Evolutionary conservation across 148 eudicot genomes (phyloP).

Genomic region (Mesembryanthemum crystallinum): DNA sequence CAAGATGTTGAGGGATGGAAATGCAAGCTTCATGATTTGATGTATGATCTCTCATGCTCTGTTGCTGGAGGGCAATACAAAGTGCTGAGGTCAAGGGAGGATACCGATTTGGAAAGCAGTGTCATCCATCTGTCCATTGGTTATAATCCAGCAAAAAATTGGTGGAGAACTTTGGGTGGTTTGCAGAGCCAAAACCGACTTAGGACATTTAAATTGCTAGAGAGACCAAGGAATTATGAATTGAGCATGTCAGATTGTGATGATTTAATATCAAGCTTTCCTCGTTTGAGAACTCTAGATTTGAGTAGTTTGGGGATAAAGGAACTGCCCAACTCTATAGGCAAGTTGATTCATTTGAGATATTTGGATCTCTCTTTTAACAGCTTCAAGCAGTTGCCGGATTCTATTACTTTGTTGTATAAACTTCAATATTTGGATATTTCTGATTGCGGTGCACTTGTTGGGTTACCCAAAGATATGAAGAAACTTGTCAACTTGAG

Average conservation of each 20-base stretch:
- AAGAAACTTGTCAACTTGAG: background rate
- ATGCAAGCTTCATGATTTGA: constrained; percentile 10
- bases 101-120: background rate
- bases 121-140: background rate
- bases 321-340: background rate
- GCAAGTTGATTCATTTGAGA: constrained; percentile 10
- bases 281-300: background rate
- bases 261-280: background rate
- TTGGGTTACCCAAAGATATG: background rate
- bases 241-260: background rate
- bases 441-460: background rate
- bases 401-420: constrained; percentile 5
- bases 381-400: background rate
- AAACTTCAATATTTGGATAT: background rate
- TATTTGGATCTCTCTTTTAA: background rate
- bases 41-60: constrained; percentile 1
- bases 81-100: background rate
- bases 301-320: background rate
- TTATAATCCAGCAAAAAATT: background rate
- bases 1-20: background rate
- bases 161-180: background rate
- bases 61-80: background rate
- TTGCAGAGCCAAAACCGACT: background rate
- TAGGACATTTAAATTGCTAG: background rate
- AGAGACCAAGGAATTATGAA: background rate